Conservation (phyloP, 805 yeast species). For the Ogataea nonfermentans region DNA sequence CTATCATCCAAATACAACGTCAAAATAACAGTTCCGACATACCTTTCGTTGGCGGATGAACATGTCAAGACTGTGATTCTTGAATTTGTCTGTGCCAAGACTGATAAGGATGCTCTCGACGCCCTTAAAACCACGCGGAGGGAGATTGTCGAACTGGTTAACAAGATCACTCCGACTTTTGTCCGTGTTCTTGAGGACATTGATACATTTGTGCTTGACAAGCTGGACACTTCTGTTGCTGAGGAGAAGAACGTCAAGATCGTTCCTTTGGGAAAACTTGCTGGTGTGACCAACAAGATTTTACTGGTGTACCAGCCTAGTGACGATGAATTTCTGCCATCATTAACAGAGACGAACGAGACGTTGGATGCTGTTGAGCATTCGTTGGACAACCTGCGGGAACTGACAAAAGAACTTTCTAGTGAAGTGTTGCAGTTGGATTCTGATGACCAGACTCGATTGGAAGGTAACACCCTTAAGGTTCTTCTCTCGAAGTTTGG, state of each 20-base stretch:
- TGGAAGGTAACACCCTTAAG: conserved; percentile 58
- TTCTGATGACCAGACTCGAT: conserved; percentile 52
- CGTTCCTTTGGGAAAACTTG: conserved; percentile 54
- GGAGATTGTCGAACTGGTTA: conserved; percentile 70
- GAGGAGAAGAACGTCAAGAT: conserved; percentile 49
- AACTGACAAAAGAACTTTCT: conserved; percentile 52
- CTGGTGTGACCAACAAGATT: conserved; percentile 44
- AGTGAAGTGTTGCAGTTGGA: conserved; percentile 51
- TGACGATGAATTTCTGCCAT: conserved; percentile 72
- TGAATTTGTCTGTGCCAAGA: conserved; percentile 57
- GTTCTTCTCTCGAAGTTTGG: conserved; percentile 33
- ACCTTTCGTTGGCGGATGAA: conserved; percentile 42
- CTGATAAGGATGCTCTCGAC: conserved; percentile 37
- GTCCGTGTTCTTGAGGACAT: conserved; percentile 54
- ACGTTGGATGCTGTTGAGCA: conserved; percentile 53
- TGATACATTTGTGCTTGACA: conserved; percentile 45
- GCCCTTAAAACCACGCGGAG: conserved; percentile 60
- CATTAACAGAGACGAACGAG: conserved; percentile 55
- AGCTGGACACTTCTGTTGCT: conserved; percentile 45
- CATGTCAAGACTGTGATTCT: conserved; percentile 47
- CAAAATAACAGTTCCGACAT: conserved; percentile 46
- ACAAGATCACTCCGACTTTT: conserved; percentile 65
- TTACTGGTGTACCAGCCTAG: conserved; percentile 53
- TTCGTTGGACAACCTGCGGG: conserved; percentile 57
- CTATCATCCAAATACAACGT: conserved; percentile 43